Evolutionary conservation across 805 yeast species (phyloP).

Genomic region (Clavispora carvajalis): DNA sequence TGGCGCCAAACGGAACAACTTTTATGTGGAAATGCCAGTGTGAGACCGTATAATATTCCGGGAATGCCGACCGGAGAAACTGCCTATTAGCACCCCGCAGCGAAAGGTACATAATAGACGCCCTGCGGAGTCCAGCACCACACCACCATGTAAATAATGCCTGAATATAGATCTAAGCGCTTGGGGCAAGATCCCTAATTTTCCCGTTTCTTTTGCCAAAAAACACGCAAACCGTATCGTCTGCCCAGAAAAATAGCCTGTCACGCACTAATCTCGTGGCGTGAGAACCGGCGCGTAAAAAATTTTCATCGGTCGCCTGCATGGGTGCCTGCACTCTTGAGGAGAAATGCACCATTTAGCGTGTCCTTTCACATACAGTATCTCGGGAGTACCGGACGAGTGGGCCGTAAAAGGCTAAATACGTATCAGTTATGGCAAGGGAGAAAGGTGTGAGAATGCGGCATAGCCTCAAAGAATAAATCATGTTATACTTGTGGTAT

Average conservation of each 20-base stretch:
- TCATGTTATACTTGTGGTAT: no score
- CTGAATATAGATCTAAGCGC: not conserved
- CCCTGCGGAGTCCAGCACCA: not conserved
- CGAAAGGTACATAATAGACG: not conserved
- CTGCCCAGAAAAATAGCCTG: no score
- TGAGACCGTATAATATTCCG: not conserved
- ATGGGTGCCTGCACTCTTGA: no score
- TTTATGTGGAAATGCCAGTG: conserved; percentile 38
- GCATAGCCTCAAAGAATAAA: no score
- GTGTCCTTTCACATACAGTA: not conserved
- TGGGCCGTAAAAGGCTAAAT: no score
- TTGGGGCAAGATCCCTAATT: not conserved
- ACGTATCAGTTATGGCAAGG: no score
- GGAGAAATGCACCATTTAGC: not conserved
- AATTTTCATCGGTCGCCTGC: not conserved
- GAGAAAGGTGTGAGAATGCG: no score
- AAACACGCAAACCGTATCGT: no score
- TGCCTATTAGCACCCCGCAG: not conserved
- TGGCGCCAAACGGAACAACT: conserved; percentile 66
- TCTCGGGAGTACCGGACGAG: no score
- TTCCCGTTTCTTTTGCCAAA: not conserved
- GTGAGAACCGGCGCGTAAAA: not conserved
- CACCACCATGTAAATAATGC: not conserved
- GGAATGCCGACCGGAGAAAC: not conserved
- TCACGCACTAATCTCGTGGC: not conserved